Evolutionary conservation across 768 basidiomycete species (phyloP).

Genomic region (Scleroderma bovista): DNA sequence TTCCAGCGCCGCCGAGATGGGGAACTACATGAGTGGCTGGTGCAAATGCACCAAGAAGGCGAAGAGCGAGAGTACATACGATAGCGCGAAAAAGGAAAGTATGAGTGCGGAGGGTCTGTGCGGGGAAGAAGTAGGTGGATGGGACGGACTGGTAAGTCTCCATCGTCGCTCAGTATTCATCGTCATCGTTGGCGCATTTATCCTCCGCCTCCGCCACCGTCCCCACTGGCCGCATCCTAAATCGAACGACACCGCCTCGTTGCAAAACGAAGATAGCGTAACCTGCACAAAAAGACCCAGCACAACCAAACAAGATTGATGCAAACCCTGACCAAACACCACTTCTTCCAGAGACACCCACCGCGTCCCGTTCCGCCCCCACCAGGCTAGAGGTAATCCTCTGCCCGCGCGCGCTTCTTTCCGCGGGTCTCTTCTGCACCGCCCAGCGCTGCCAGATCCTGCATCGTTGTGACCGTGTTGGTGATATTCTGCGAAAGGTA

Average conservation of each 20-base stretch:
- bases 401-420: constrained; percentile 80
- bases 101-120: constrained; percentile 22
- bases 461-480: constrained; percentile 13
- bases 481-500: constrained; percentile 43
- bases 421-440: constrained; percentile 60
- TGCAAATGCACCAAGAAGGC: not conserved
- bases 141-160: constrained; percentile 34
- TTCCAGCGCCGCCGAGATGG: not conserved
- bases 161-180: constrained; percentile 11
- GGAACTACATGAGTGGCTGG: constrained; percentile 1
- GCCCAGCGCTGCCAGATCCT: constrained; percentile 13
- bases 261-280: constrained; percentile 18
- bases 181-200: not conserved
- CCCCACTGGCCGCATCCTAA: constrained; percentile 3
- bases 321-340: constrained; percentile 9
- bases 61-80: constrained; percentile 5
- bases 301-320: constrained; percentile 11
- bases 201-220: not conserved
- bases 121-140: constrained; percentile 24
- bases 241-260: constrained; percentile 10
- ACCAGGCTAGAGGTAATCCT: constrained; percentile 64
- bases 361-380: not conserved
- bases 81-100: constrained; percentile 12
- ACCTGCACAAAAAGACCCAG: constrained; percentile 26
- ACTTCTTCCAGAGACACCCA: not conserved